Percentiles rank a stretch among this genome's conserved stretches.
phyloP scores from a whole-genome alignment of 129 eudicot genomes.

The Scalesia atractyloides region DNA sequence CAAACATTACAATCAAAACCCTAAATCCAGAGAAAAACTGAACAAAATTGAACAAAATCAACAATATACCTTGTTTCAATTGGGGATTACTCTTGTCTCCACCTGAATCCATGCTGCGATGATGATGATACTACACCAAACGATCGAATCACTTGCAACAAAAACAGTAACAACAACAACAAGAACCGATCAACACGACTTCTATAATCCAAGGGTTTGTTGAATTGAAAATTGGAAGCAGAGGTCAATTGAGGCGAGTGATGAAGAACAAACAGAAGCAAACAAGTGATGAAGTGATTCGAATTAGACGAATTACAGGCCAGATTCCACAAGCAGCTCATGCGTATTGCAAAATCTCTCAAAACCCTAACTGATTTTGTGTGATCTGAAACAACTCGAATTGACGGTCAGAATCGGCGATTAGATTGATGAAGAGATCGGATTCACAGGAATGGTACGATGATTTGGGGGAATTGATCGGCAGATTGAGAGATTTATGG shows the following conservation, averaged over 20 bases:
- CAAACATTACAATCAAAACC: not conserved
- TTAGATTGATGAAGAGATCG: not conserved
- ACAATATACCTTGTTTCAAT: slow-evolving; percentile 53
- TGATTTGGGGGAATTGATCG: not conserved
- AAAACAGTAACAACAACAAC: slow-evolving; percentile 17
- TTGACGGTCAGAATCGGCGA: slow-evolving; percentile 11
- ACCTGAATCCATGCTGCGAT: slow-evolving; percentile 46
- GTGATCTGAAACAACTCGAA: slow-evolving; percentile 13
- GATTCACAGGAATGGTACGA: slow-evolving; percentile 19
- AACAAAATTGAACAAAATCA: not conserved
- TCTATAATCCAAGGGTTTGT: slow-evolving; percentile 46
- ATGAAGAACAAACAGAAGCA: slow-evolving; percentile 44
- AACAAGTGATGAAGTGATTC: slow-evolving; percentile 62
- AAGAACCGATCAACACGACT: slow-evolving; percentile 9
- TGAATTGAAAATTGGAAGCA: slow-evolving; percentile 36
- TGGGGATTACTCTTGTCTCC: slow-evolving; percentile 68
- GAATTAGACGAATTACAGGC: slow-evolving; percentile 55
- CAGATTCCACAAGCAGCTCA: slow-evolving; percentile 83
- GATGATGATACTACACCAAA: slow-evolving; percentile 18
- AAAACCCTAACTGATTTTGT: slow-evolving; percentile 20
- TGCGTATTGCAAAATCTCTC: slow-evolving; percentile 54
- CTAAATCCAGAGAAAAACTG: not conserved
- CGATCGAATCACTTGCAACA: slow-evolving; percentile 14
- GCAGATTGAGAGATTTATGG: slow-evolving; percentile 5
- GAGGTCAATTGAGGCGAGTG: slow-evolving; percentile 49